A percentile compares a stretch with the other conserved stretches of the same genome.
These are phyloP conservation scores for Byssochlamys sp. DNA, from an alignment of 2,329 filamentous ascomycete genomes.

Conservation along the genomic window DNA sequence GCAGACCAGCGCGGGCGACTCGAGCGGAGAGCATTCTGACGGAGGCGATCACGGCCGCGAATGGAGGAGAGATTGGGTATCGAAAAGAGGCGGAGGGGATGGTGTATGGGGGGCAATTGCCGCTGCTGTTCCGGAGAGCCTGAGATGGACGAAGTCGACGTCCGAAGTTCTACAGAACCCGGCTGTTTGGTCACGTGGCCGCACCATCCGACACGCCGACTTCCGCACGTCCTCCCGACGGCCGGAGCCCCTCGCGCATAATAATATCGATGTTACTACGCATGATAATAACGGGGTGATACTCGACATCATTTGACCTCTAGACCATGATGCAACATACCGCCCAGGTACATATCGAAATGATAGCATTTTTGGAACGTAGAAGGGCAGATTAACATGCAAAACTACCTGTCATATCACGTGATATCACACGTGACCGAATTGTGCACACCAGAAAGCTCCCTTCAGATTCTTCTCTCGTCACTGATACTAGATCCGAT, in stretches of 20 bases:
- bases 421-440: no score
- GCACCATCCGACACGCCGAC: not conserved
- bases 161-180: not conserved
- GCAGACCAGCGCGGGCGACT: constrained; percentile 48
- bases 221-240: not conserved
- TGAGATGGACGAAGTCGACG: not conserved
- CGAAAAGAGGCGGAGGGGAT: not conserved
- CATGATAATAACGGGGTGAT: no score
- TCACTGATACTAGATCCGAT: no score
- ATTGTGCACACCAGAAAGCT: no score
- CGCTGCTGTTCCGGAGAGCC: not conserved
- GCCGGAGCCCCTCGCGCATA: not conserved
- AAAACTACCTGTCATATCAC: no score
- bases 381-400: no score
- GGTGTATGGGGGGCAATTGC: not conserved
- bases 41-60: not conserved
- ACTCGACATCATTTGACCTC: no score
- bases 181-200: not conserved
- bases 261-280: not conserved
- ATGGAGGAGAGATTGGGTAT: not conserved
- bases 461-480: no score
- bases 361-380: no score
- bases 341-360: no score
- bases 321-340: no score
- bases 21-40: constrained; percentile 46